phyloP scores from a whole-genome alignment of 148 eudicot species.

The Dianthus caryophyllus region DNA sequence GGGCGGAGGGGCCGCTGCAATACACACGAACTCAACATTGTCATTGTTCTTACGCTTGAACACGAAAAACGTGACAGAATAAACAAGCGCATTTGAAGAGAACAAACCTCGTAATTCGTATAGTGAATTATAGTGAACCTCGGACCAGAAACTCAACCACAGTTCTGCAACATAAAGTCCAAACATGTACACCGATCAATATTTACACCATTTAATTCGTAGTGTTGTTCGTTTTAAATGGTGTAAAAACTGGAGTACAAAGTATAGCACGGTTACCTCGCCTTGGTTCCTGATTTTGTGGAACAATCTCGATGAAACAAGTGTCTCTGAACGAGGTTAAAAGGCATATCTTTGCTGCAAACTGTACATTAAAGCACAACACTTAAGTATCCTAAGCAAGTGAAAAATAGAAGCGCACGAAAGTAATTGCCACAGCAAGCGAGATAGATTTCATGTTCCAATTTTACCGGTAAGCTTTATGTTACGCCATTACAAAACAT shows the following conservation, averaged over 20 bases:
- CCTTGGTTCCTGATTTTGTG: conserved; percentile 53
- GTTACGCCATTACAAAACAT: no score
- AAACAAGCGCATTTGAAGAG: not conserved
- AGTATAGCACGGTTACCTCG: conserved; percentile 43
- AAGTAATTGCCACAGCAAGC: not conserved
- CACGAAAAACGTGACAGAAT: not conserved
- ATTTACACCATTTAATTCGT: not conserved
- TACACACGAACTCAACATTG: not conserved
- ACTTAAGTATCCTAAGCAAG: not conserved
- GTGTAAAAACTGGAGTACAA: not conserved
- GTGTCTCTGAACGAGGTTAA: conserved; percentile 90
- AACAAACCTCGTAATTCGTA: conserved; percentile 67
- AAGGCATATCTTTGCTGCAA: conserved; percentile 89
- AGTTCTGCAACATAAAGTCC: conserved; percentile 42
- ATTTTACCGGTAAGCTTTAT: not conserved
- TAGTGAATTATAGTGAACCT: conserved; percentile 91
- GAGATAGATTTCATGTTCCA: not conserved
- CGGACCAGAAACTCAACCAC: conserved; percentile 97
- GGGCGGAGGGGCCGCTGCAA: conserved; percentile 12
- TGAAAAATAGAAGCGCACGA: conserved; percentile 8
- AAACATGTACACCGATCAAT: not conserved
- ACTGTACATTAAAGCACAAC: conserved; percentile 39
- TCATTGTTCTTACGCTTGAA: not conserved
- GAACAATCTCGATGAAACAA: conserved; percentile 76
- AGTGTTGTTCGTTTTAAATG: not conserved